A percentile compares a stretch with the other conserved stretches of the same genome.
These are phyloP conservation scores for Dioszegia hungarica DNA, from an alignment of 768 basidiomycete species.

Conservation along the genomic window DNA sequence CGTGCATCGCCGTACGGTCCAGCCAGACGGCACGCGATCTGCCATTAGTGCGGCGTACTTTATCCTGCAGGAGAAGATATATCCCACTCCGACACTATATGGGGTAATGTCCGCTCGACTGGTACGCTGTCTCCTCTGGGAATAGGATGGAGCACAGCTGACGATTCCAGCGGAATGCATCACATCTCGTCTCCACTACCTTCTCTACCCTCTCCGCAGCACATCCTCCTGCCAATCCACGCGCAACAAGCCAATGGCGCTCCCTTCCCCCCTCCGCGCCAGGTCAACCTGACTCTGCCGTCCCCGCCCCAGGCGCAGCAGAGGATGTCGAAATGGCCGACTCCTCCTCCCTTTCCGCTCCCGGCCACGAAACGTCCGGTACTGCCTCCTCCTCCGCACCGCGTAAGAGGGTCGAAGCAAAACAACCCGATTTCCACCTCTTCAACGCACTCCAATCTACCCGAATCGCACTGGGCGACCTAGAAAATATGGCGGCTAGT, in stretches of 20 bases:
- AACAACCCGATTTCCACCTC: constrained; percentile 26
- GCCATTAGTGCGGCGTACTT: constrained; percentile 26
- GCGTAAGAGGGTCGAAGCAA: not conserved
- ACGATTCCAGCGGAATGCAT: constrained; percentile 27
- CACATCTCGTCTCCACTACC: constrained; percentile 26
- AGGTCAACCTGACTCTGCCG: constrained; percentile 13
- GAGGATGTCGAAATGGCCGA: constrained; percentile 6
- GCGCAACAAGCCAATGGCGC: constrained; percentile 32
- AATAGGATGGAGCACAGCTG: not conserved
- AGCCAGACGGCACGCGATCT: constrained; percentile 16
- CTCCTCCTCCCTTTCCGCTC: not conserved
- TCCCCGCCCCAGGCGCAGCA: constrained; percentile 9
- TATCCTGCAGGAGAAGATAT: constrained; percentile 36
- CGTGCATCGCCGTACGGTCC: constrained; percentile 28
- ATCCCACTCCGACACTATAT: constrained; percentile 36
- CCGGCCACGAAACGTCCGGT: not conserved
- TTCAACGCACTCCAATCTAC: constrained; percentile 28
- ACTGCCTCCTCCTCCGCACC: not conserved
- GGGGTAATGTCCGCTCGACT: constrained; percentile 28
- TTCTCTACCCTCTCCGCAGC: constrained; percentile 24
- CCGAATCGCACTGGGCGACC: constrained; percentile 8
- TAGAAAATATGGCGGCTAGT: constrained; percentile 15
- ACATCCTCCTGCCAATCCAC: constrained; percentile 35
- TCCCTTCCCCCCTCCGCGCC: constrained; percentile 17
- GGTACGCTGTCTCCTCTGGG: constrained; percentile 16